These are phyloP conservation scores for Pneumocystis murina DNA, from an alignment of 1,139 yeast species.

Conservation along the genomic window DNA sequence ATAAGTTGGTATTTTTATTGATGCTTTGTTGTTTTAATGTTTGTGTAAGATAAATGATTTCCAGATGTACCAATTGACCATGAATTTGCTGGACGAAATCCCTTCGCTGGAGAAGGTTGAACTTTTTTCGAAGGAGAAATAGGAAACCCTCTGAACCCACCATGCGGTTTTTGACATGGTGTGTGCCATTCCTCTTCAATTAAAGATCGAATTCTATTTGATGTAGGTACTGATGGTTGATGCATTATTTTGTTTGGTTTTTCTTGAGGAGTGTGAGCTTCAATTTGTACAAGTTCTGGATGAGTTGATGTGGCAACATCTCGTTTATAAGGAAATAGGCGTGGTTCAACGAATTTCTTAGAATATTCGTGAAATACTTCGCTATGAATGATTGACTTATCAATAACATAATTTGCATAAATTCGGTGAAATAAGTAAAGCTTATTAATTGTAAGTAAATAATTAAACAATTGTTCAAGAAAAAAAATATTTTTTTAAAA, in stretches of 20 bases:
- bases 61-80: neutral
- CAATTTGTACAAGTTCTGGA: neutral
- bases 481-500: neutral
- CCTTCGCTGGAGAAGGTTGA: neutral
- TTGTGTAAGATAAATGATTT: neutral
- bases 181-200: neutral
- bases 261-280: neutral
- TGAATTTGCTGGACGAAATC: neutral
- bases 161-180: neutral
- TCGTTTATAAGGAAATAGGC: neutral
- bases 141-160: neutral
- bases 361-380: neutral
- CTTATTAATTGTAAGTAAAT: neutral
- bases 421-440: neutral
- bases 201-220: neutral
- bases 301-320: neutral
- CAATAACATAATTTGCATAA: neutral
- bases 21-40: neutral
- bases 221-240: neutral
- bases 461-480: neutral
- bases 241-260: neutral
- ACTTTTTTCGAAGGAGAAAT: neutral
- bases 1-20: neutral
- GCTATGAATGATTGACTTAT: neutral
- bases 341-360: neutral